These are phyloP conservation scores for Lodderomyces metapsilosis DNA, from an alignment of 1,139 yeast species.

Conservation along the genomic window DNA sequence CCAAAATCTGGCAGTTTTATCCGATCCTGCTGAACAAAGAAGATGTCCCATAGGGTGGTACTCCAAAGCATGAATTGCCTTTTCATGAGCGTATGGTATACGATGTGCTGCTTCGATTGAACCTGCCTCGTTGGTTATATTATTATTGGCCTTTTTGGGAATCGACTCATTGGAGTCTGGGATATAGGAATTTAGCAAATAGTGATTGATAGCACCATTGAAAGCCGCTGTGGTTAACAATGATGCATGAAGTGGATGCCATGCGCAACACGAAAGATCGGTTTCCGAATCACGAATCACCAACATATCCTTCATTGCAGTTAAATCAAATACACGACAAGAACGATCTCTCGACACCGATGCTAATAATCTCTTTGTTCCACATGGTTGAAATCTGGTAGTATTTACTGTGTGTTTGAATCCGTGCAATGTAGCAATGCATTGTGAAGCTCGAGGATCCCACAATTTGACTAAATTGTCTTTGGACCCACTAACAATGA, in stretches of 20 bases:
- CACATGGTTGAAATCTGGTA: conserved; percentile 76
- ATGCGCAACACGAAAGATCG: conserved; percentile 80
- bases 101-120: conserved; percentile 52
- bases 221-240: conserved; percentile 83
- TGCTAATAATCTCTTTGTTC: conserved; percentile 68
- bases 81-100: conserved; percentile 92
- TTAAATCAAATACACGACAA: conserved; percentile 79
- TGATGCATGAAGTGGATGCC: conserved; percentile 91
- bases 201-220: conserved; percentile 84
- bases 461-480: conserved; percentile 90
- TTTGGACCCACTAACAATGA: conserved; percentile 85
- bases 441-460: conserved; percentile 84
- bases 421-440: conserved; percentile 81
- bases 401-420: conserved; percentile 91
- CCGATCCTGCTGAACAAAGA: conserved; percentile 90
- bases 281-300: conserved; percentile 78
- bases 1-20: conserved; percentile 94
- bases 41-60: conserved; percentile 95
- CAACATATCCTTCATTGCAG: conserved; percentile 76
- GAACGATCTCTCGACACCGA: conserved; percentile 89
- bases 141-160: conserved; percentile 9
- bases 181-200: conserved; percentile 58
- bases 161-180: conserved; percentile 22
- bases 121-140: conserved; percentile 9
- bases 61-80: conserved; percentile 84